phyloP scores from a whole-genome alignment of 2,329 filamentous ascomycete species.

The Colletotrichum sp. region DNA sequence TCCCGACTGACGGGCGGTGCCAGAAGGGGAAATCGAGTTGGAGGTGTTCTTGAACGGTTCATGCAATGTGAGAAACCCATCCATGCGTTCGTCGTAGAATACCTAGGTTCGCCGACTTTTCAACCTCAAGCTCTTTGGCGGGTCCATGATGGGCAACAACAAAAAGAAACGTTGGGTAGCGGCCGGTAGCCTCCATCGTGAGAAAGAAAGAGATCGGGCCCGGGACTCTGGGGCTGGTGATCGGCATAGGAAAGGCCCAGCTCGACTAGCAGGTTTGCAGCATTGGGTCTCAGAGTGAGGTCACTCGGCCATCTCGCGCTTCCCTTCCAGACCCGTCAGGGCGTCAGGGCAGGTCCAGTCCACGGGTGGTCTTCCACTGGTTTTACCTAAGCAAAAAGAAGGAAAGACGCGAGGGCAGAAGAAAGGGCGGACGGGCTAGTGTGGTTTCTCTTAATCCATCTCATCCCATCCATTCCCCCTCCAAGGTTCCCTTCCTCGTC shows the following conservation, averaged over 20 bases:
- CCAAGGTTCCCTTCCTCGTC: not conserved
- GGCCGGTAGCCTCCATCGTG: not conserved
- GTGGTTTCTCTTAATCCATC: not conserved
- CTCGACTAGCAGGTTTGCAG: slow-evolving; percentile 6
- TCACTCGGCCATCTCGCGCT: not conserved
- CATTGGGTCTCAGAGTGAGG: slow-evolving; percentile 11
- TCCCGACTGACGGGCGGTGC: not conserved
- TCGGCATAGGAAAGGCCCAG: slow-evolving; percentile 5
- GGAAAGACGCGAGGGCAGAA: not conserved
- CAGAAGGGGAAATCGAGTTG: not conserved
- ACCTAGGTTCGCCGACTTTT: not conserved
- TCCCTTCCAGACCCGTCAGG: not conserved
- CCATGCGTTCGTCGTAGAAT: not conserved
- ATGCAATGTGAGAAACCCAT: not conserved
- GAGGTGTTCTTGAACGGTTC: not conserved
- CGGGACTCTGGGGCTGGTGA: slow-evolving; percentile 1
- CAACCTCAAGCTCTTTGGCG: not conserved
- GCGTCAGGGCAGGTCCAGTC: not conserved
- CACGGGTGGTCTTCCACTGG: not conserved
- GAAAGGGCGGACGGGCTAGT: not conserved
- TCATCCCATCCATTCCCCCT: not conserved
- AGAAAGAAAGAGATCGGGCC: not conserved
- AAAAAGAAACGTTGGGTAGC: not conserved
- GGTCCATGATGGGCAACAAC: not conserved
- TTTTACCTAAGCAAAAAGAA: not conserved